A percentile compares a stretch with the other conserved stretches of the same genome.
Evolutionary conservation across 2,329 filamentous ascomycete genomes (phyloP).

Genomic region (Xylariaceae sp.): DNA sequence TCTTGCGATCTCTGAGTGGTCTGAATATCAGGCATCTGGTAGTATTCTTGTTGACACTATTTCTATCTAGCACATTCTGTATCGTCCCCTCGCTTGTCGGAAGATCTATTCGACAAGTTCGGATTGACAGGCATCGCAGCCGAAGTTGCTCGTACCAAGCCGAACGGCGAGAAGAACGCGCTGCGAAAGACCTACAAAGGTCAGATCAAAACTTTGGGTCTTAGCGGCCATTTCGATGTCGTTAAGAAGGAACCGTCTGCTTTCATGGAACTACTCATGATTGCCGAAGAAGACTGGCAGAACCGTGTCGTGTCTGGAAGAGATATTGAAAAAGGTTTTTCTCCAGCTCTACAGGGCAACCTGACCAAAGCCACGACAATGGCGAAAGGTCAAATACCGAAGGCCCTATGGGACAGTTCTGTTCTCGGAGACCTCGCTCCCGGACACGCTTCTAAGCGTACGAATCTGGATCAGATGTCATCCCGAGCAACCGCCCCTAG

Average conservation of each 20-base stretch:
- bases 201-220: conserved; percentile 58
- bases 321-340: conserved; percentile 51
- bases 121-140: conserved; percentile 51
- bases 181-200: conserved; percentile 64
- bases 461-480: conserved; percentile 38
- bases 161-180: conserved; percentile 62
- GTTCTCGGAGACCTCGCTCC: conserved; percentile 53
- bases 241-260: conserved; percentile 52
- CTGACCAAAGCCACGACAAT: conserved; percentile 52
- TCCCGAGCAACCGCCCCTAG: conserved; percentile 48
- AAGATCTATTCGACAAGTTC: conserved; percentile 57
- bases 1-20: conserved; percentile 14
- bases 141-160: conserved; percentile 58
- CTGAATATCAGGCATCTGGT: conserved; percentile 24
- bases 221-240: conserved; percentile 57
- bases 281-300: conserved; percentile 54
- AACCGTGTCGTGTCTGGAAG: conserved; percentile 49
- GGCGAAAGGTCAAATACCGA: conserved; percentile 52
- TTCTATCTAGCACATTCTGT: conserved; percentile 43
- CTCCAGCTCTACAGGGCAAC: conserved; percentile 38
- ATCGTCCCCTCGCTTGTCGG: conserved; percentile 44
- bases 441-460: conserved; percentile 34
- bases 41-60: conserved; percentile 43
- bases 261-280: conserved; percentile 47
- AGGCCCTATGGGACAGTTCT: conserved; percentile 51